Evolutionary conservation across 2,329 filamentous ascomycete genomes (phyloP), one percentile per base, ranked within the genome.

Genomic region (Zalaria obscura): DNA sequence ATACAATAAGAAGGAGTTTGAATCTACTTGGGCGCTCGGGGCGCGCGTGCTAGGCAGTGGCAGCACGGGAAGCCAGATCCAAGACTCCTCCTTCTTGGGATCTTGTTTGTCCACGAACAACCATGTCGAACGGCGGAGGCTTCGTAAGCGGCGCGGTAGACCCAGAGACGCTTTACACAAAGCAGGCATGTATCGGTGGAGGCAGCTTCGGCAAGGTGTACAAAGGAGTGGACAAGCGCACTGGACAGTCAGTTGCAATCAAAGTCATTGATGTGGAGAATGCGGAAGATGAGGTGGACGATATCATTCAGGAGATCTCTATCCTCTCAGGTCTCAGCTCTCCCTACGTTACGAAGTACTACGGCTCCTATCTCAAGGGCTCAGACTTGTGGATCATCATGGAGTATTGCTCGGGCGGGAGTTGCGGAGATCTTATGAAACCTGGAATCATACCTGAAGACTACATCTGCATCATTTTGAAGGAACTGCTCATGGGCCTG

Each of bases 231-330:
- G 89, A 96, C 66, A 93, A 91, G 58, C 78, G 85, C 40, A 93
- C 83, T 11, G 91, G 91, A 32, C 83, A 93, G 56, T 81, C 89
- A 8, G 91, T 98, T 39, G 91, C 91, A 27, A 98, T 98, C 69
- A 98, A 98, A 65, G 74, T 98, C 55, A 96, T 98, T 60, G 91
- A 98, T 56, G 91, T 98, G 50, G 91, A 98, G 65, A 95, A 91
- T 66, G 91, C 91, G 55, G 91, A 98, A 65, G 91, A 98, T 62
- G 91, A 98, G 66, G 89, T 98, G 52, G 91, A 96, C 67, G 91
- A 98, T 65, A 98, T 98, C 54, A 95, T 96, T 60, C 87, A 94
- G 61, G 91, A 98, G 66, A 96, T 98, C 52, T 87, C 89, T 51
- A 96, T 98, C 54, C 73, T 98, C 42, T 94, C 91, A 28, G 89